A percentile compares a stretch with the other conserved stretches of the same genome.
phyloP scores from a whole-genome alignment of 345 rosid species.

The Punica granatum region DNA sequence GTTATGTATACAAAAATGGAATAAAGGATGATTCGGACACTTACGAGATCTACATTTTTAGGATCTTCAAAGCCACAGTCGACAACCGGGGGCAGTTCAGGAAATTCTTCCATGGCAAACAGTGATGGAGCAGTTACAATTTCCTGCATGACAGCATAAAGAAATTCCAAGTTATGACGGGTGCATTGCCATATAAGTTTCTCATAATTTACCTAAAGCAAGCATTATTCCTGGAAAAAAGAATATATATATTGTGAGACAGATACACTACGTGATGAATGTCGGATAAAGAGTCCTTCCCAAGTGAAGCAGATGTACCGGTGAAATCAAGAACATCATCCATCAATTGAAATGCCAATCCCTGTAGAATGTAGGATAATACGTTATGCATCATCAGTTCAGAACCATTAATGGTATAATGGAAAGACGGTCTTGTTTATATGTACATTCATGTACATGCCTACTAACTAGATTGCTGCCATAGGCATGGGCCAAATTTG shows the following conservation, averaged over 20 bases:
- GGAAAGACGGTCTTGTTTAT: neutral
- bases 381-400: too few species aligned
- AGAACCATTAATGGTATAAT: neutral
- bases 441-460: neutral
- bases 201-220: neutral
- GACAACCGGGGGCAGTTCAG: constrained; percentile 55
- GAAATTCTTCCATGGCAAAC: constrained; percentile 90
- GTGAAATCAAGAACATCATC: constrained; percentile 95
- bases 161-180: neutral
- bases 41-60: constrained; percentile 54
- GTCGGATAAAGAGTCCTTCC: constrained; percentile 88
- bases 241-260: neutral
- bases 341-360: constrained; percentile 83
- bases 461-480: constrained; percentile 88
- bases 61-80: constrained; percentile 61
- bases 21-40: constrained; percentile 7
- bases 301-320: constrained; percentile 87
- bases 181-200: neutral
- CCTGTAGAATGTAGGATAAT: constrained; percentile 36
- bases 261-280: constrained; percentile 58
- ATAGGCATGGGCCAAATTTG: constrained; percentile 73
- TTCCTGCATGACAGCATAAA: constrained; percentile 30
- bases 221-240: neutral
- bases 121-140: constrained; percentile 80
- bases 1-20: neutral